A percentile compares a stretch with the other conserved stretches of the same genome.
Evolutionary conservation across 2,329 filamentous ascomycete genomes (phyloP).

Genomic region (Lizonia empirigonia): DNA sequence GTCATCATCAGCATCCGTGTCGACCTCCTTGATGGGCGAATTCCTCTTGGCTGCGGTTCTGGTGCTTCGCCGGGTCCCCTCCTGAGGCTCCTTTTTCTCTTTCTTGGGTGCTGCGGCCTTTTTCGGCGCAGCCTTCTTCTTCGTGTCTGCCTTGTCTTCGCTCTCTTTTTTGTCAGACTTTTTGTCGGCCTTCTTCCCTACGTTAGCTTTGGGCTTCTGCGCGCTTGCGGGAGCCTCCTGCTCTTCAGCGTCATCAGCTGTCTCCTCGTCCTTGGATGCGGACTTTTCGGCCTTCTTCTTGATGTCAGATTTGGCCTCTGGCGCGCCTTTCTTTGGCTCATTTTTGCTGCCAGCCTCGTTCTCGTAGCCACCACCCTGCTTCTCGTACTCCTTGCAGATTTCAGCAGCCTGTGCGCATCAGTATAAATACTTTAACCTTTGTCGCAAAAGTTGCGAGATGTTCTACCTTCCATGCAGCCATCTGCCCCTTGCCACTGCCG

Average conservation of each 20-base stretch:
- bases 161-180: constrained; percentile 20
- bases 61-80: constrained; percentile 29
- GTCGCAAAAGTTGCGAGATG: neutral
- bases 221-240: constrained; percentile 24
- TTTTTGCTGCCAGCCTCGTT: constrained; percentile 52
- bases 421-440: neutral
- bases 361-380: constrained; percentile 49
- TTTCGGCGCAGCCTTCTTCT: constrained; percentile 31
- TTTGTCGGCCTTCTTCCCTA: constrained; percentile 25
- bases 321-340: constrained; percentile 51
- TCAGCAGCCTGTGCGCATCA: constrained; percentile 44
- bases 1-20: constrained; percentile 22
- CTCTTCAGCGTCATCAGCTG: constrained; percentile 19
- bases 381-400: constrained; percentile 52
- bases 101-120: constrained; percentile 19
- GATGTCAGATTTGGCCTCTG: constrained; percentile 42
- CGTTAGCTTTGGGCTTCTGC: constrained; percentile 32
- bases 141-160: constrained; percentile 22
- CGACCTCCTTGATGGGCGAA: constrained; percentile 21
- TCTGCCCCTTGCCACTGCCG: constrained; percentile 54
- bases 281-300: constrained; percentile 27
- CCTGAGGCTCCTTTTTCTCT: constrained; percentile 25
- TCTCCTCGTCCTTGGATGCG: constrained; percentile 25
- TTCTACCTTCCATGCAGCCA: constrained; percentile 56
- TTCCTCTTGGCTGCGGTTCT: constrained; percentile 29